Evolutionary conservation across 768 basidiomycete genomes (phyloP).

Genomic region (Agaricus blazei): DNA sequence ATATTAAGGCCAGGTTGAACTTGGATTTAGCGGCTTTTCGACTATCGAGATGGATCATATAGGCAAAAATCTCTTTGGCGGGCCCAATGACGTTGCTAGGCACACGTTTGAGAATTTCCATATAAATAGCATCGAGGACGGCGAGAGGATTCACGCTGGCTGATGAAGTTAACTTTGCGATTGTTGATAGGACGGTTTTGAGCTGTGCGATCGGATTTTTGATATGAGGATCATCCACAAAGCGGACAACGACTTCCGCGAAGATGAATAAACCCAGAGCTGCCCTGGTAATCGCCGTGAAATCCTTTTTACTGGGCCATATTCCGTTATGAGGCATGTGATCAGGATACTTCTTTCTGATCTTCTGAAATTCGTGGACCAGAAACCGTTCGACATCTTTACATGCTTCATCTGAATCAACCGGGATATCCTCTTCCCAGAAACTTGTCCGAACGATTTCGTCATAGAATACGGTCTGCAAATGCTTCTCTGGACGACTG

Average conservation of each 20-base stretch:
- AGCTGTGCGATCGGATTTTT: conserved; percentile 3
- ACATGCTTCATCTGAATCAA: conserved; percentile 12
- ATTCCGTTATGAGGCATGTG: neutral
- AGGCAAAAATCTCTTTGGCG: neutral
- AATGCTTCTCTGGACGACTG: conserved; percentile 21
- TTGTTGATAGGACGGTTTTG: no score
- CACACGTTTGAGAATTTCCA: neutral
- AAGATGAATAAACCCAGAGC: conserved; percentile 23
- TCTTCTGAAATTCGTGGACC: conserved; percentile 7
- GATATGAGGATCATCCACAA: conserved; percentile 12
- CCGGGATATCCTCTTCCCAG: conserved; percentile 1
- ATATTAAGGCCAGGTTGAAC: neutral
- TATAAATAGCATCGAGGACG: conserved; percentile 9
- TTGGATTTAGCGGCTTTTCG: neutral
- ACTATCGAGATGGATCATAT: neutral
- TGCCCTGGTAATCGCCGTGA: conserved; percentile 14
- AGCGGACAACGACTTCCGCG: conserved; percentile 17
- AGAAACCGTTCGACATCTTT: conserved; percentile 17
- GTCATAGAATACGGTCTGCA: conserved; percentile 12
- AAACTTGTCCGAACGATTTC: neutral
- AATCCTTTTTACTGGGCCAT: conserved; percentile 16
- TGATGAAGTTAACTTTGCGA: no score
- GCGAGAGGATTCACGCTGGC: neutral
- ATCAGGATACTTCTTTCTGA: conserved; percentile 1
- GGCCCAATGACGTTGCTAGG: neutral